Evolutionary conservation across 1,284 basidiomycete genomes (phyloP), one percentile per base, ranked within the genome.

Genomic region (Cronartium quercuum): DNA sequence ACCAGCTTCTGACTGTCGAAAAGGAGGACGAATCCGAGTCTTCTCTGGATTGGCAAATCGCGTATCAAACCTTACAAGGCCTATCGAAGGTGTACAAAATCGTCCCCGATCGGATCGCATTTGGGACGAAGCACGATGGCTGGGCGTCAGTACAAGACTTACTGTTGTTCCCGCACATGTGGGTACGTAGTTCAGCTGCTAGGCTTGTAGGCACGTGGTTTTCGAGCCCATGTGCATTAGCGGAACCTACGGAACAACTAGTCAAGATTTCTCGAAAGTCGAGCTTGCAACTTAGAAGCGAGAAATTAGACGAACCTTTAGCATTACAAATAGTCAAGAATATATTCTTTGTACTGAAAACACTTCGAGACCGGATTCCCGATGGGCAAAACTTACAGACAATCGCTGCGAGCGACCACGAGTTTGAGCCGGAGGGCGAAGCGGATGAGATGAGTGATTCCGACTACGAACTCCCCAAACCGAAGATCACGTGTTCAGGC

Each of bases 311-410:
- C 78, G 88, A 89, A 51, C 82, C 86, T 3, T 84, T 95, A 18
- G 86, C 89, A 70, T 82, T 96, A 77, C 92, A 98, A 82, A 84
- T 93, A 15, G 92, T 97, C 80, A 98, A 97, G 84, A 94, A 98
- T 78, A 82, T 98, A 15, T 93, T 96, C 80, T 96, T 90, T 80
- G 84, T 96, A 40, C 91, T 91, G 38, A 93, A 92, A 82, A 66
- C 70, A 10, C n/a, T 74, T 5, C 47, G 65, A 55, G 51, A 55
- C n/a, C 51, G 51, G 29, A 29, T 55, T n/a, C 6, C n/a, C n/a
- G 51, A 55, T 55, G 51, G 29, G n/a, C 51, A 55, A 55, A 29
- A 55, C 18, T 3, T 55, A 29, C 51, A 55, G 51, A 55, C n/a
- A 55, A n/a, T 55, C 18, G 51, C 51, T 34, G 41, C 64, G 40